phyloP scores from a whole-genome alignment of 805 yeast species.

The Candida anglica region DNA sequence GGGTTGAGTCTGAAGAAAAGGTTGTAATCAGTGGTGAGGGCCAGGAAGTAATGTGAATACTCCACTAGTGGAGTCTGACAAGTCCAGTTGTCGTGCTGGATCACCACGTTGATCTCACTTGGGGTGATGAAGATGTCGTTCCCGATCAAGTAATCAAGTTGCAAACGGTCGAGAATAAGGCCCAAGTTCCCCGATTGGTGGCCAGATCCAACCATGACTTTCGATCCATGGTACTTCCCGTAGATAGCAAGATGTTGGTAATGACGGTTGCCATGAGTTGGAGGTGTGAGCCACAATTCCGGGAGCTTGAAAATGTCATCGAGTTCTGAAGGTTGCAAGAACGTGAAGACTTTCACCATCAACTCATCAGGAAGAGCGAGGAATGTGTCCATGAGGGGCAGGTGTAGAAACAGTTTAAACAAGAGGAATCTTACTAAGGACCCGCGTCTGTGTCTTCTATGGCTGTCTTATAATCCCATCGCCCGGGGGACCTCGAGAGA shows the following conservation, averaged over 20 bases:
- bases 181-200: neutral
- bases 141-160: constrained; percentile 14
- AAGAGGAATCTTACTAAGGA: no score
- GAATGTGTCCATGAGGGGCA: constrained; percentile 7
- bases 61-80: neutral
- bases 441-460: no score
- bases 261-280: constrained; percentile 8
- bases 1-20: no score
- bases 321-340: constrained; percentile 10
- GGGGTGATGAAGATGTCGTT: constrained; percentile 17
- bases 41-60: constrained; percentile 9
- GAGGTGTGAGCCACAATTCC: no score
- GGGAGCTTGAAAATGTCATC: constrained; percentile 11
- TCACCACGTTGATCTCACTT: constrained; percentile 8
- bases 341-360: constrained; percentile 10
- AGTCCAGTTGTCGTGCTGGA: neutral
- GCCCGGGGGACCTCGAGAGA: no score
- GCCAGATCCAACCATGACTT: neutral
- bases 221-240: constrained; percentile 7
- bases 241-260: constrained; percentile 8
- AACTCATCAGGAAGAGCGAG: constrained; percentile 15
- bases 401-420: no score
- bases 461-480: no score
- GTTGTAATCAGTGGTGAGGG: constrained; percentile 10
- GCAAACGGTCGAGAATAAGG: constrained; percentile 5